These are phyloP conservation scores for Chrysosporium queenslandicum DNA, from an alignment of 2,329 filamentous ascomycete species.

Conservation along the genomic window DNA sequence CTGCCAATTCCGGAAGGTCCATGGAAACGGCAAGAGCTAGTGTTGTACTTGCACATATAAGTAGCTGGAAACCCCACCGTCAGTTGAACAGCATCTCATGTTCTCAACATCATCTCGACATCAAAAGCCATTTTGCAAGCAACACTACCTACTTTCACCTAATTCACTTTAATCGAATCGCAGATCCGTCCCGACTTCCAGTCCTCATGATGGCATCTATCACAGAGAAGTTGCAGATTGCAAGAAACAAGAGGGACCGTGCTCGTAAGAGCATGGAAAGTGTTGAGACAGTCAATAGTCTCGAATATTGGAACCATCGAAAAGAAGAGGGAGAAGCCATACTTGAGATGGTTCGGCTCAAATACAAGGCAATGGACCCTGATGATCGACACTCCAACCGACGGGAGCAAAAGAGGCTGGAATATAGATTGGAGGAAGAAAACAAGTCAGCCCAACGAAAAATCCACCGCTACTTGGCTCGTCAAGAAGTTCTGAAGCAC, in stretches of 20 bases:
- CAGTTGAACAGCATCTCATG: too few species aligned
- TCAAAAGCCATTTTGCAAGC: too few species aligned
- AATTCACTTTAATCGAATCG: too few species aligned
- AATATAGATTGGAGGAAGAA: neutral
- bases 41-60: too few species aligned
- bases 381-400: neutral
- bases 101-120: too few species aligned
- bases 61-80: too few species aligned
- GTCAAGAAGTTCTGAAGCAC: neutral
- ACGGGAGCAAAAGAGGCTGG: neutral
- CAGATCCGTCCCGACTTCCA: too few species aligned
- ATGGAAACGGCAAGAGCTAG: too few species aligned
- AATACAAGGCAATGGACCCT: neutral
- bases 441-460: conserved; percentile 1
- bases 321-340: conserved; percentile 4
- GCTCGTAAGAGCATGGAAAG: neutral
- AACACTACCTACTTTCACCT: too few species aligned
- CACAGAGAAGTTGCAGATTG: neutral
- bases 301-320: neutral
- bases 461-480: neutral
- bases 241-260: neutral
- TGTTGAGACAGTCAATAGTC: neutral
- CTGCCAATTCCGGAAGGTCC: too few species aligned
- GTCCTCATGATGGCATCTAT: too few species aligned
- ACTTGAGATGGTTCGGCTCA: neutral